phyloP scores from a whole-genome alignment of 345 rosid species.

The Adansonia digitata region DNA sequence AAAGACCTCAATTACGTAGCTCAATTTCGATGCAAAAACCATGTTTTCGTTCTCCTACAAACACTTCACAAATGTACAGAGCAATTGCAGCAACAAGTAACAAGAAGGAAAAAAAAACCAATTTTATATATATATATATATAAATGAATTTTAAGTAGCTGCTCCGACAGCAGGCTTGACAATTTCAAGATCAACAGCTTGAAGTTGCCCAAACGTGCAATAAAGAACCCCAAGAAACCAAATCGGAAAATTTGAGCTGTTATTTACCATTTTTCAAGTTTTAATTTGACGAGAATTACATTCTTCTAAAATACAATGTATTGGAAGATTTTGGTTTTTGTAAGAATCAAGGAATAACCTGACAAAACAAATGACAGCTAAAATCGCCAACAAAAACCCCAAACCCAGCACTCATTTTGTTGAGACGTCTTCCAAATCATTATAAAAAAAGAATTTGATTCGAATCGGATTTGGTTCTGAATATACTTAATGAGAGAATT shows the following conservation, averaged over 20 bases:
- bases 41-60: neutral
- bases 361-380: neutral
- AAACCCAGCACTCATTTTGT: neutral
- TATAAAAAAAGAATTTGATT: too few species aligned
- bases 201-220: slow-evolving; percentile 92
- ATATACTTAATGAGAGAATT: neutral
- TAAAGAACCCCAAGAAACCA: neutral
- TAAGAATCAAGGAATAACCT: neutral
- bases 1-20: neutral
- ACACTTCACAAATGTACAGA: neutral
- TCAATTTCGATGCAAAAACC: neutral
- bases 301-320: neutral
- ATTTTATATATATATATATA: too few species aligned
- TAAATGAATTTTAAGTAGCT: slow-evolving; percentile 35
- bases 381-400: neutral
- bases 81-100: neutral
- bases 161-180: slow-evolving; percentile 82
- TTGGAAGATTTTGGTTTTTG: neutral
- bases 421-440: too few species aligned
- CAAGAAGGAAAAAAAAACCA: neutral
- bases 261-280: slow-evolving; percentile 8
- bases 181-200: slow-evolving; percentile 64
- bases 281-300: neutral
- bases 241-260: neutral
- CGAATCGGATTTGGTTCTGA: neutral